Evolutionary conservation across 495 filamentous ascomycete species (phyloP).

Genomic region (Xylaria flabelliformis): DNA sequence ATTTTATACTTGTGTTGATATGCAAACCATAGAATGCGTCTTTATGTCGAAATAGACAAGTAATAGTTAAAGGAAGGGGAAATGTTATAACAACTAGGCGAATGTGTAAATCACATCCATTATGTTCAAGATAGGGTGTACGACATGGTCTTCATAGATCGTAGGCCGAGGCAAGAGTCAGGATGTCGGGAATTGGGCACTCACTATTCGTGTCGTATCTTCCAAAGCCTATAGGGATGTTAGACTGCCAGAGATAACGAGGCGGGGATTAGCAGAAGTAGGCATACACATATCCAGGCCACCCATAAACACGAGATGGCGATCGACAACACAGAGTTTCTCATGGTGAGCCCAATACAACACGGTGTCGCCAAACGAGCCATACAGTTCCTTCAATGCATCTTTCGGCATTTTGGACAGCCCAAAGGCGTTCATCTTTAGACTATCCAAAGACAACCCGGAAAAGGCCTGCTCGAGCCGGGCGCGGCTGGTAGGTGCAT

Average conservation of each 20-base stretch:
- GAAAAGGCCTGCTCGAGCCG: conserved; percentile 39
- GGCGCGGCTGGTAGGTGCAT: conserved; percentile 65
- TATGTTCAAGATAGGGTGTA: neutral
- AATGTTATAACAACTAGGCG: neutral
- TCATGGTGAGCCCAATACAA: conserved; percentile 97
- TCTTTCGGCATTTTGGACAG: conserved; percentile 68
- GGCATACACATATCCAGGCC: conserved; percentile 68
- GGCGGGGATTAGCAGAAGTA: neutral
- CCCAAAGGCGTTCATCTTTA: conserved; percentile 53
- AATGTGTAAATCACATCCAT: neutral
- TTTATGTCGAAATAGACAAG: neutral
- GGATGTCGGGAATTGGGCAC: conserved; percentile 14
- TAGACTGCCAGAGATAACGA: neutral
- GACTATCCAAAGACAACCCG: conserved; percentile 59
- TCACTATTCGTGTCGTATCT: conserved; percentile 65
- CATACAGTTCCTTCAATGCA: conserved; percentile 77
- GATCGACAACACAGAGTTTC: conserved; percentile 87
- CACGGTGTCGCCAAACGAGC: conserved; percentile 76
- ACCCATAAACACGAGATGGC: conserved; percentile 87
- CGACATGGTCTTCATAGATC: neutral
- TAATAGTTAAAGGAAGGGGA: neutral
- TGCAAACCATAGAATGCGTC: neutral
- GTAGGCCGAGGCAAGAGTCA: neutral
- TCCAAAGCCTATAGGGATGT: conserved; percentile 57
- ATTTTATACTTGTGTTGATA: neutral